Conservation (phyloP, 2,329 filamentous ascomycete species). For the Trichoderma semiorbis region DNA sequence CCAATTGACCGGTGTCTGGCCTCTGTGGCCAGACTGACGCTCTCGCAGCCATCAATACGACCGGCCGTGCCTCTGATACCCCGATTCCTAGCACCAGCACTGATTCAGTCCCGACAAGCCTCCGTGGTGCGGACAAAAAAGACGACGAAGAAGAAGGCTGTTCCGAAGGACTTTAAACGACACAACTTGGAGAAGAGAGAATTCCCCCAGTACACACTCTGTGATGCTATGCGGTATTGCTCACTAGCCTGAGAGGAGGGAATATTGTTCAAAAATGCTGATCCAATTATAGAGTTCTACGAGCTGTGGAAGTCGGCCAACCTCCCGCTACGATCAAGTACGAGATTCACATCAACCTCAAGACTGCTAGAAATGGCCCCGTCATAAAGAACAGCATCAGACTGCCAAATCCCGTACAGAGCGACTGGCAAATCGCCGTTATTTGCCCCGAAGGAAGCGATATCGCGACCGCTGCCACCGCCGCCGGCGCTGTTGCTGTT, state of each 20-base stretch:
- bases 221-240: slow-evolving; percentile 86
- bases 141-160: slow-evolving; percentile 54
- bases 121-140: slow-evolving; percentile 47
- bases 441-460: slow-evolving; percentile 81
- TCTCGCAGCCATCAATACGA: slow-evolving; percentile 40
- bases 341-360: slow-evolving; percentile 79
- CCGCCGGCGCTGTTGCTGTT: slow-evolving; percentile 75
- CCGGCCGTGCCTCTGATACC: slow-evolving; percentile 45
- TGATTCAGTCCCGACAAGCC: slow-evolving; percentile 42
- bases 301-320: slow-evolving; percentile 85
- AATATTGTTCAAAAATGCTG: not conserved
- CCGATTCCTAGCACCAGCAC: slow-evolving; percentile 47
- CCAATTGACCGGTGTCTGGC: slow-evolving; percentile 52
- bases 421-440: slow-evolving; percentile 83
- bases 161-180: slow-evolving; percentile 62
- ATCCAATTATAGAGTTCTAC: slow-evolving; percentile 65
- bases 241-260: no score
- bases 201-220: slow-evolving; percentile 67
- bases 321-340: slow-evolving; percentile 75
- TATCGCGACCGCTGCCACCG: slow-evolving; percentile 67
- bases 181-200: slow-evolving; percentile 65
- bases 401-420: slow-evolving; percentile 85
- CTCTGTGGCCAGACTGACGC: slow-evolving; percentile 50
- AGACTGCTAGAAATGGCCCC: slow-evolving; percentile 79
- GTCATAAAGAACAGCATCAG: slow-evolving; percentile 83